Conservation (phyloP, 2,329 filamentous ascomycete species). For the Fusarium sp. region DNA sequence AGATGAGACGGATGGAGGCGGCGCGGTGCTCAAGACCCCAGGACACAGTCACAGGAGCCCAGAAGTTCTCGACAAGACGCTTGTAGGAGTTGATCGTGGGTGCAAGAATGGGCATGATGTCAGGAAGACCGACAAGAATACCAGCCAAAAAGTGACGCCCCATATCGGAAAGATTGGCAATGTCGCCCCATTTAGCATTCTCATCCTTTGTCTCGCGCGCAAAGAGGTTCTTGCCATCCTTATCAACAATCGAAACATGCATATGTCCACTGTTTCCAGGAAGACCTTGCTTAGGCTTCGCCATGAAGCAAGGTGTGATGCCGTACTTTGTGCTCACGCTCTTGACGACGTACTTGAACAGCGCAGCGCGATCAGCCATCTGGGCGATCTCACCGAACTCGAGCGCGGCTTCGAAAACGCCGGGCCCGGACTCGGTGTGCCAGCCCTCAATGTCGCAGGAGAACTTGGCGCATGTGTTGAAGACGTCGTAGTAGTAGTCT, state of each 20-base stretch:
- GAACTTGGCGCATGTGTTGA: constrained; percentile 82
- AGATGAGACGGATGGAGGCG: constrained; percentile 88
- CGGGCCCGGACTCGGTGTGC: constrained; percentile 94
- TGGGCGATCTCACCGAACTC: constrained; percentile 87
- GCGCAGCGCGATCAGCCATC: constrained; percentile 90
- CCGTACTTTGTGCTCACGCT: constrained; percentile 86
- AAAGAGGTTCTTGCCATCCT: constrained; percentile 85
- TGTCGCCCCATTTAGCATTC: constrained; percentile 77
- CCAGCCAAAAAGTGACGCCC: constrained; percentile 95
- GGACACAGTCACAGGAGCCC: constrained; percentile 96
- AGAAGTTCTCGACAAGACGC: constrained; percentile 97
- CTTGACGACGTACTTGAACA: constrained; percentile 97
- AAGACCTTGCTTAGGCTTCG: constrained; percentile 89
- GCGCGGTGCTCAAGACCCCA: constrained; percentile 97
- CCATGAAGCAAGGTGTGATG: constrained; percentile 98
- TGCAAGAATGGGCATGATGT: constrained; percentile 94
- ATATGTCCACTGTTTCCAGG: constrained; percentile 97
- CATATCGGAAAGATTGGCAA: constrained; percentile 84
- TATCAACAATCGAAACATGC: constrained; percentile 88
- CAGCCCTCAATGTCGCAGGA: constrained; percentile 88
- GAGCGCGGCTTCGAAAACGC: constrained; percentile 94
- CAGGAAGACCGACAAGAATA: constrained; percentile 85
- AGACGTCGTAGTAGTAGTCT: constrained; percentile 91
- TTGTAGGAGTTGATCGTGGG: constrained; percentile 99
- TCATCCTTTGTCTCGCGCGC: constrained; percentile 77